A percentile compares a stretch with the other conserved stretches of the same genome.
Conservation (phyloP, 805 yeast species). For the Lipomyces yamadae region DNA sequence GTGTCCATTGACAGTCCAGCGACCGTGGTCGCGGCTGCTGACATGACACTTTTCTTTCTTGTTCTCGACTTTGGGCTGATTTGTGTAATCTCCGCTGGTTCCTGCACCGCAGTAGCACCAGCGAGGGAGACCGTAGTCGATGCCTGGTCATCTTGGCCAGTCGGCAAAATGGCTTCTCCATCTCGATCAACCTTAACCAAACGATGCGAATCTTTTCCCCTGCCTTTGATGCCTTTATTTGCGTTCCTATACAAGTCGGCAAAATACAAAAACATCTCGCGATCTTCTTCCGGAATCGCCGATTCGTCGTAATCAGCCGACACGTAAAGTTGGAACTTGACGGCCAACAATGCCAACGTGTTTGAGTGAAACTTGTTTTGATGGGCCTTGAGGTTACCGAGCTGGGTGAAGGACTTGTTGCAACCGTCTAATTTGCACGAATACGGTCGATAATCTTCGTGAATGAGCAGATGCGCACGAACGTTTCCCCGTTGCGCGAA, state of each 20-base stretch:
- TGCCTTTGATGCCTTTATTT: constrained; percentile 88
- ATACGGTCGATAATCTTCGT: constrained; percentile 37
- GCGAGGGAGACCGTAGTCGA: constrained; percentile 43
- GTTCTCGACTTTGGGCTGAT: background rate
- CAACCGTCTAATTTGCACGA: constrained; percentile 35
- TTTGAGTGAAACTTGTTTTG: constrained; percentile 79
- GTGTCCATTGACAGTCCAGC: background rate
- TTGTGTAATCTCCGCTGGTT: background rate
- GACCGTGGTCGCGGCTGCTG: background rate
- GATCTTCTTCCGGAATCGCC: constrained; percentile 64
- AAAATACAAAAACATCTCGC: constrained; percentile 74
- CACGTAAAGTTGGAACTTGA: constrained; percentile 47
- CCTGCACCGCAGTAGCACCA: background rate
- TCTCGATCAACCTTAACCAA: constrained; percentile 24
- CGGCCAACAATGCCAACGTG: constrained; percentile 69
- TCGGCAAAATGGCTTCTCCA: constrained; percentile 41
- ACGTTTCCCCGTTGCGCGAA: constrained; percentile 91
- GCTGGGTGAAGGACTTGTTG: constrained; percentile 58
- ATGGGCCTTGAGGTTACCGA: constrained; percentile 92
- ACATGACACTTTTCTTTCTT: background rate
- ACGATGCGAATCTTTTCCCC: constrained; percentile 62
- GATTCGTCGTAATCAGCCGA: constrained; percentile 38
- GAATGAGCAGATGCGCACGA: constrained; percentile 76
- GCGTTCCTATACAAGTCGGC: constrained; percentile 83
- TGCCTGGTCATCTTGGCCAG: constrained; percentile 50